Base-by-base conservation (phyloP, 1,284 basidiomycete genomes). In the Tylopilus sp. region DNA sequence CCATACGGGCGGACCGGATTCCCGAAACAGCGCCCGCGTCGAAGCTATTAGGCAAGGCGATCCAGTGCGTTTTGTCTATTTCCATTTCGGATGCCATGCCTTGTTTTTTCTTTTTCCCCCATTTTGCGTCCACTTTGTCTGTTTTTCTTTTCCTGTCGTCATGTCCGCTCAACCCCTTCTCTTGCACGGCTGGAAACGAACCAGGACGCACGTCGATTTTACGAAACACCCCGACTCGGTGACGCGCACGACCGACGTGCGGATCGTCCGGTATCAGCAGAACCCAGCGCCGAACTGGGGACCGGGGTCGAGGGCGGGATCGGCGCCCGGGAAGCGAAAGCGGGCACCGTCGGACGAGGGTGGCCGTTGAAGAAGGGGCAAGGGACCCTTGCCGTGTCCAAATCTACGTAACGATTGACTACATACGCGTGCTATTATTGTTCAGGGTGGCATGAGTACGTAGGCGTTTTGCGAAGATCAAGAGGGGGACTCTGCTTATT, bases 251-350 rank as follows among this genome's bases (percentile, higher is more conserved):
- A 78, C 78, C 12, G 79, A 81, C 48, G 74, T 87, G 45, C 91
- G 91, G 60, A 72, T 93, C 8, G 89, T 95, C 0, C 79, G 91
- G 41, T 98, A 98, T 70, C 96, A 97, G 70, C 77, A 82, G 58
- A 98, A 97, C 65, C 96, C 96, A 3, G 77, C 84, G 34, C 79
- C 87, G 2, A 82, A 97, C 64, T 99, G 96, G 96, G 96, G 96
- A 0, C 96, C 96, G 3, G 82, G 76, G n/a, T 75, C 75, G 44
- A 82, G 75, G 58, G 84, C 85, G 28, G 71, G 72, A 12, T 23
- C 21, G 21, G 21, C 21, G 21, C 21, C 21, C 21, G 65, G 55
- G 13, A 78, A 77, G 52, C 64, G 77, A 29, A 60, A 60, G 62
- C 67, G 53, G 57, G 63, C 49, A 54, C 67, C 18, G 6, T 64